Conservation (phyloP, 2,329 filamentous ascomycete species). For the Plectosphaerella sp. region DNA sequence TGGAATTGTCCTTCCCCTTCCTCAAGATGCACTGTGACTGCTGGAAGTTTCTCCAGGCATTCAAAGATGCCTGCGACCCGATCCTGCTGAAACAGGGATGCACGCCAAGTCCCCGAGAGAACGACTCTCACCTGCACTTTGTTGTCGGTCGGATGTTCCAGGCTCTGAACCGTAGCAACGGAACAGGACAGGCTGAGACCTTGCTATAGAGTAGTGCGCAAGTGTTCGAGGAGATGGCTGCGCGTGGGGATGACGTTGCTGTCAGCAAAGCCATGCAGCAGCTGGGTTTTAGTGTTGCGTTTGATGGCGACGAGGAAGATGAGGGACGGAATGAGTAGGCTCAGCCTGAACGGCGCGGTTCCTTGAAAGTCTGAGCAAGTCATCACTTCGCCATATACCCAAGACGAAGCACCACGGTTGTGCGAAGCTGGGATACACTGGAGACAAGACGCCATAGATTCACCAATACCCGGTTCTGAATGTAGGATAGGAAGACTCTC, state of each 20-base stretch:
- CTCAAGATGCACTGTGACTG: slow-evolving; percentile 31
- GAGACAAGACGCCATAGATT: no score
- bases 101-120: slow-evolving; percentile 11
- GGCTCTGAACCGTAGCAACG: neutral
- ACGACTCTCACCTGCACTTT: slow-evolving; percentile 20
- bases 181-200: neutral
- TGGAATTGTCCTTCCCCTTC: slow-evolving; percentile 35
- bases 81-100: slow-evolving; percentile 26
- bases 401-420: no score
- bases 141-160: neutral
- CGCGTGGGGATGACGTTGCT: neutral
- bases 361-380: no score
- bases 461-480: no score
- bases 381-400: no score
- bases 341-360: no score
- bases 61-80: slow-evolving; percentile 23
- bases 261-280: neutral
- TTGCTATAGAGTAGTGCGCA: neutral
- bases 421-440: no score
- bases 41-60: slow-evolving; percentile 30
- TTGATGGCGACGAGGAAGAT: no score
- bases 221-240: neutral
- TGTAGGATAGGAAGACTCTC: no score
- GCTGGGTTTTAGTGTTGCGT: neutral
- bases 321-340: no score